These are phyloP conservation scores for Eurotiales sp. DNA, from an alignment of 2,329 filamentous ascomycete species.

Conservation along the genomic window DNA sequence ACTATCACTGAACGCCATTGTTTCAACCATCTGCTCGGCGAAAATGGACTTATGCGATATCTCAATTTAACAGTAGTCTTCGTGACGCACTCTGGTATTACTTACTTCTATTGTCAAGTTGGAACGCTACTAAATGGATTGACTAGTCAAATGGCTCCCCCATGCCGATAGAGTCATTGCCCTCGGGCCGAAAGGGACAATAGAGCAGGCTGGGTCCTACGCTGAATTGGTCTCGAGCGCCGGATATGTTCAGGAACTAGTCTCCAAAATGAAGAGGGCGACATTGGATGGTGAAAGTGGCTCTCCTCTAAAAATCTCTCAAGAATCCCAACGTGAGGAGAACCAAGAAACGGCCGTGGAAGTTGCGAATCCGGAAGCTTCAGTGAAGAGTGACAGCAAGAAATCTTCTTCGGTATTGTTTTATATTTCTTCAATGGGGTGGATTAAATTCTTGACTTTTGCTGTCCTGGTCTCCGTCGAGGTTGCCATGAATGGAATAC, in stretches of 20 bases:
- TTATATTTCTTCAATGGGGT: constrained; percentile 9
- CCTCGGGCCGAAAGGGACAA: constrained; percentile 33
- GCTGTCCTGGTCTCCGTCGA: constrained; percentile 1
- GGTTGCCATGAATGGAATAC: constrained; percentile 8
- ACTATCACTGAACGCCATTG: constrained; percentile 12
- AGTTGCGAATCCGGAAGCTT: background rate
- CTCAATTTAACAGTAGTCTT: constrained; percentile 3
- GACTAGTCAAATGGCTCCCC: constrained; percentile 38
- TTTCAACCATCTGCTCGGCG: constrained; percentile 11
- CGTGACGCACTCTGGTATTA: constrained; percentile 8
- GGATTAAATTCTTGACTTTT: constrained; percentile 5
- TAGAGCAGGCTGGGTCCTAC: constrained; percentile 40
- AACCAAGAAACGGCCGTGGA: background rate
- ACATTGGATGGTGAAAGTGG: background rate
- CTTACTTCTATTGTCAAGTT: background rate
- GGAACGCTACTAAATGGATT: too few relatives aligned
- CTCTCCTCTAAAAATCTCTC: background rate
- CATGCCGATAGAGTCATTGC: constrained; percentile 42
- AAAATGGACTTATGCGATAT: constrained; percentile 3
- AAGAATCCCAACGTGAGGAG: background rate
- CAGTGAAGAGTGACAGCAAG: background rate
- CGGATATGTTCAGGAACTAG: constrained; percentile 4
- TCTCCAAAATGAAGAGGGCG: background rate
- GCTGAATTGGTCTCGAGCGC: constrained; percentile 28
- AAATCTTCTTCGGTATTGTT: constrained; percentile 1